phyloP scores from a whole-genome alignment of 106 monocot genomes.

The Acanthochlamys bracteata region DNA sequence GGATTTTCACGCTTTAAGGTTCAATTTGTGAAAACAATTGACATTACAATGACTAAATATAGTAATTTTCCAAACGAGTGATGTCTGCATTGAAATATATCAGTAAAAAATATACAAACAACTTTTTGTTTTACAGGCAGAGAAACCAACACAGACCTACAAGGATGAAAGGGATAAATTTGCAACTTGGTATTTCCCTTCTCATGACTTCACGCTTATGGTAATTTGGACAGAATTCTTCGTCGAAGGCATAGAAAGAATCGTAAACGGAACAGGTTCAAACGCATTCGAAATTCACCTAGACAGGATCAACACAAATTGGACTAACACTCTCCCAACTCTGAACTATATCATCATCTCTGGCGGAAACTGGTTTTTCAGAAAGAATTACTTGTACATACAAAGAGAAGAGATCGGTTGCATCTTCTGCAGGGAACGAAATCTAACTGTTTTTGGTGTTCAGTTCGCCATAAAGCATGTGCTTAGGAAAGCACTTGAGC shows the following conservation, averaged over 20 bases:
- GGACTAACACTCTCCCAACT: slow-evolving; percentile 28
- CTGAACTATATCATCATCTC: slow-evolving; percentile 46
- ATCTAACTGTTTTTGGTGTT: slow-evolving; percentile 13
- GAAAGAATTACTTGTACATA: slow-evolving; percentile 49
- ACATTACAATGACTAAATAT: too few species aligned
- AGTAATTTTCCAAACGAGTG: too few species aligned
- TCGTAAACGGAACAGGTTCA: slow-evolving; percentile 31
- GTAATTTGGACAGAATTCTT: slow-evolving; percentile 49
- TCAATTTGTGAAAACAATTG: too few species aligned
- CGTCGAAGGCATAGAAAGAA: slow-evolving; percentile 17
- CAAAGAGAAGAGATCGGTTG: slow-evolving; percentile 32
- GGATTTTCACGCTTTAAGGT: too few species aligned
- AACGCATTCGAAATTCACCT: slow-evolving; percentile 39
- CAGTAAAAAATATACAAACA: too few species aligned
- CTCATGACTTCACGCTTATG: slow-evolving; percentile 63
- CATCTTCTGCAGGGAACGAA: slow-evolving; percentile 30
- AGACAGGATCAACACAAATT: slow-evolving; percentile 34
- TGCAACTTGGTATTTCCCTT: slow-evolving; percentile 44
- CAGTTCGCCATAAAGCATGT: slow-evolving; percentile 23
- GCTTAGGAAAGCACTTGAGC: slow-evolving; percentile 24
- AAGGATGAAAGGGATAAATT: slow-evolving; percentile 23
- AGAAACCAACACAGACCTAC: slow-evolving; percentile 23
- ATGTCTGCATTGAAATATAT: too few species aligned
- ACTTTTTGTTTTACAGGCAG: slow-evolving; percentile 20
- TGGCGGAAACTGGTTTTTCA: slow-evolving; percentile 62